Conservation (phyloP, 2,329 filamentous ascomycete species). For the Neurospora sp. region DNA sequence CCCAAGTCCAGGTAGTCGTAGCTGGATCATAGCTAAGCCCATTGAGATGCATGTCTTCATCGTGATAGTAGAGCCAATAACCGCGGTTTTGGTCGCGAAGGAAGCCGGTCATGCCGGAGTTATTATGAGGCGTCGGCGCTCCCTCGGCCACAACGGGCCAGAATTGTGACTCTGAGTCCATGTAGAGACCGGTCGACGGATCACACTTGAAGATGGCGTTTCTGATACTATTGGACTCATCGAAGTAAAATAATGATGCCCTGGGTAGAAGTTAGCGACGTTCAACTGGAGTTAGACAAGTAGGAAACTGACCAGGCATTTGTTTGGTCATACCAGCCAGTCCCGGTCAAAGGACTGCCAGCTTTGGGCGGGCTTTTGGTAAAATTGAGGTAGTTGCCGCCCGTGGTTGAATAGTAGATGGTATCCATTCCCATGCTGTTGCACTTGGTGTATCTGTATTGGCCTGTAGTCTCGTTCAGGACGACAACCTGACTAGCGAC, state of each 20-base stretch:
- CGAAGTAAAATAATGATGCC: conserved; percentile 27
- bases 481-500: conserved; percentile 25
- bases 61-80: conserved; percentile 30
- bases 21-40: conserved; percentile 22
- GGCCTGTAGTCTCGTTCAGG: conserved; percentile 25
- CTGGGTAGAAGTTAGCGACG: conserved; percentile 11
- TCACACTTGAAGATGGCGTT: conserved; percentile 26
- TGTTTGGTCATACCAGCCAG: conserved; percentile 24
- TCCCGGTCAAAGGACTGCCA: conserved; percentile 24
- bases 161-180: neutral
- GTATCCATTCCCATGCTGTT: conserved; percentile 21
- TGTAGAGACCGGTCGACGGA: conserved; percentile 24
- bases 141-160: neutral
- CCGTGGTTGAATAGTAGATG: conserved; percentile 24
- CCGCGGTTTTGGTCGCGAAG: conserved; percentile 23
- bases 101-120: conserved; percentile 23
- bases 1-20: conserved; percentile 20
- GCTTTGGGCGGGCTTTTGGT: conserved; percentile 18
- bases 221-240: conserved; percentile 20
- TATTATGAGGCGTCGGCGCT: conserved; percentile 18
- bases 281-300: neutral
- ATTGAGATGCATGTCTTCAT: conserved; percentile 22
- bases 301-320: conserved; percentile 23
- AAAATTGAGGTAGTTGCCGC: conserved; percentile 17
- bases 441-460: conserved; percentile 27